These are phyloP conservation scores for Climacium dendroides DNA, from an alignment of 225 moss, liverwort and hornwort species.

Conservation along the genomic window DNA sequence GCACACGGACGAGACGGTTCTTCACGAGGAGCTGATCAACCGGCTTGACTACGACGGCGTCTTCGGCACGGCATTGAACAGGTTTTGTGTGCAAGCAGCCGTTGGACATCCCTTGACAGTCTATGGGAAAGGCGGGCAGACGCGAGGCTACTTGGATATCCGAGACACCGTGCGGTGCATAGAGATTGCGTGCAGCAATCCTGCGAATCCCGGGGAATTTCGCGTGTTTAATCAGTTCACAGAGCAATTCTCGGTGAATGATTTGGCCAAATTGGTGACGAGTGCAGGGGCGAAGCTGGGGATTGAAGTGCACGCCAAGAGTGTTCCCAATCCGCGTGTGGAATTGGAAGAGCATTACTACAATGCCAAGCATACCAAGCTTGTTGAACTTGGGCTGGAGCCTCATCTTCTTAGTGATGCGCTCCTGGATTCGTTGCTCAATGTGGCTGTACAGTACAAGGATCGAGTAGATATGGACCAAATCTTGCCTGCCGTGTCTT, in stretches of 20 bases:
- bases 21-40: constrained; percentile 91
- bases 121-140: constrained; percentile 96
- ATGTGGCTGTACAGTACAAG: constrained; percentile 74
- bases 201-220: constrained; percentile 74
- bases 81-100: constrained; percentile 95
- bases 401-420: constrained; percentile 79
- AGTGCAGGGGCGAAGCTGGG: constrained; percentile 73
- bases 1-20: constrained; percentile 62
- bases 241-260: constrained; percentile 95
- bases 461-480: constrained; percentile 80
- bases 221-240: constrained; percentile 98
- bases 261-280: constrained; percentile 75
- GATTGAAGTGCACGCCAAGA: constrained; percentile 52
- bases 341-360: constrained; percentile 97
- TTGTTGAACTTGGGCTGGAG: constrained; percentile 81
- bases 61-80: constrained; percentile 93
- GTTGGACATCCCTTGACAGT: constrained; percentile 89
- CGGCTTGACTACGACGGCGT: constrained; percentile 86
- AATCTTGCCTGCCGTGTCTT: constrained; percentile 86
- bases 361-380: constrained; percentile 92
- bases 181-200: constrained; percentile 78
- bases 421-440: constrained; percentile 79
- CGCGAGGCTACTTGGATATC: constrained; percentile 94
- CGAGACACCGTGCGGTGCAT: constrained; percentile 92
- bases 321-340: constrained; percentile 78